phyloP scores from a whole-genome alignment of 2,329 filamentous ascomycete species.

The Ceratocystis albifundus region DNA sequence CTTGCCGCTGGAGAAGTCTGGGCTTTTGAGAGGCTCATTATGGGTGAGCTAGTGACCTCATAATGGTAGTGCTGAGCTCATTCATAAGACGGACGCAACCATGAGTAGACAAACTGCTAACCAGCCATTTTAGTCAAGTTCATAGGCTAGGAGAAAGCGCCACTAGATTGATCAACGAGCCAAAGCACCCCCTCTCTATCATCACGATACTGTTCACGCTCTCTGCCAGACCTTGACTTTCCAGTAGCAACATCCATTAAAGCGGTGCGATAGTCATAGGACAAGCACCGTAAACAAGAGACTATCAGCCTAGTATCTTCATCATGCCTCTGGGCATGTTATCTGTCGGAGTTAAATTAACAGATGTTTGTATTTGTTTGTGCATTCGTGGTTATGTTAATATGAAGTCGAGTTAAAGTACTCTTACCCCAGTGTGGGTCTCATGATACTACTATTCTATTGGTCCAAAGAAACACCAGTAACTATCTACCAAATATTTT shows the following conservation, averaged over 20 bases:
- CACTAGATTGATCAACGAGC: too few species aligned
- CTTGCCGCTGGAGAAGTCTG: neutral
- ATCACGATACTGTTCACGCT: neutral
- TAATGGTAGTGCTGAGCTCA: neutral
- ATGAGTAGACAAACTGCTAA: neutral
- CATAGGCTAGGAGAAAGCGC: neutral
- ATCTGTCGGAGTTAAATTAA: too few species aligned
- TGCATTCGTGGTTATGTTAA: too few species aligned
- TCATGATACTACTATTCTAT: too few species aligned
- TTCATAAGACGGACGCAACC: neutral
- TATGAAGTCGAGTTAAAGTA: too few species aligned
- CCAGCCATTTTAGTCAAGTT: neutral
- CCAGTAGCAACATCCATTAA: conserved; percentile 11
- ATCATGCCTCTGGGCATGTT: too few species aligned
- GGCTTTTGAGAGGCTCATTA: neutral
- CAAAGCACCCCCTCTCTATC: neutral
- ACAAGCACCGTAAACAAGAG: too few species aligned
- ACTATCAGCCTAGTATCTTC: too few species aligned
- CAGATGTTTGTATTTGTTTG: too few species aligned
- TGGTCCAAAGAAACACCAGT: too few species aligned
- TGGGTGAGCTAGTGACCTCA: neutral
- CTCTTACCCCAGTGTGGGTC: too few species aligned
- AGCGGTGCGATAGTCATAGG: conserved; percentile 1
- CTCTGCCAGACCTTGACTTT: neutral
- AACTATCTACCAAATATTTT: too few species aligned